Base-by-base conservation (phyloP, 768 basidiomycete genomes). In the Lyophyllum shimeji region DNA sequence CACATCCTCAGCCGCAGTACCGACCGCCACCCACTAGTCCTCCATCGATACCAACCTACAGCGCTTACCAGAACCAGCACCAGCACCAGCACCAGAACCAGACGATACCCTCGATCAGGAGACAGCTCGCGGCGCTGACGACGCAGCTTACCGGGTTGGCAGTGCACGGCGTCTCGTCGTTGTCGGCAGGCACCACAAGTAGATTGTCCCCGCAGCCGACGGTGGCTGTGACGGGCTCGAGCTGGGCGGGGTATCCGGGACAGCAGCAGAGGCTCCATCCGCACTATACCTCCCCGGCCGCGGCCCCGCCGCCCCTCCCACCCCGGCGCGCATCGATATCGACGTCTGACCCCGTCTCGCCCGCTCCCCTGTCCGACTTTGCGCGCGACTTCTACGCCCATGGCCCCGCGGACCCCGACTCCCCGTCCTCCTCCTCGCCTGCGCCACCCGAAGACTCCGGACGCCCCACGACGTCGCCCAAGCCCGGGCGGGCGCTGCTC, bases 401-500 rank as follows among this genome's bases (percentile, higher is more conserved):
- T 2, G 81, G 81, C 1, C 52, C 76, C 15, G 69, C 55, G 3
- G 43, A 29, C 6, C 21, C 31, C 2, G 37, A 17, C 7, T 37
- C 17, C 3, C 2, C 40, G 13, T 2, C 52, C 13, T 17, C 15
- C 11, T 2, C 46, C 42, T 27, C 48, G 8, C 15, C 48, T 9
- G 29, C 29, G 9, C 29, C 29, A 9, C 27, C 48, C 18, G 9
- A 21, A 25, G 60, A 65, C 42, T 80, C 20, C 9, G 39, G 81
- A 0, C 74, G 76, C 1, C 91, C 91, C 0, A 93, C 90, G 0
- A 75, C 67, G 6, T 74, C 65, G 2, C 89, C 91, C 3, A 73
- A 76, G 0, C 79, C 84, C 0, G 92, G 92, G 0, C 87, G 84
- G 61, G 86, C 89, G 0, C 72, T 93, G 3, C 69, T 93, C 52